Percentiles rank a stretch among this genome's conserved stretches.
Evolutionary conservation across 1,284 basidiomycete genomes (phyloP).

Genomic region (Volvariella volvacea): DNA sequence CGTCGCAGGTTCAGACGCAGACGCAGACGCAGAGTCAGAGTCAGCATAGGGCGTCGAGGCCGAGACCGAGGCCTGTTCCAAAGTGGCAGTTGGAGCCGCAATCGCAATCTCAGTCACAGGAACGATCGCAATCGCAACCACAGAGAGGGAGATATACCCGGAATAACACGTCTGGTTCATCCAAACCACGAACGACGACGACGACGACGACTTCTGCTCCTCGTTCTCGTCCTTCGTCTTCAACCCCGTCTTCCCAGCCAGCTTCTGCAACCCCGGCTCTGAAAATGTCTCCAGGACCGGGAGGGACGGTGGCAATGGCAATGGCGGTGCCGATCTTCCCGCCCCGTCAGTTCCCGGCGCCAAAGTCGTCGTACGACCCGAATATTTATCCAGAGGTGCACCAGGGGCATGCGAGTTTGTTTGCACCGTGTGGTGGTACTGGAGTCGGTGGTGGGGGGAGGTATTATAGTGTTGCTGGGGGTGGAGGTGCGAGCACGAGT

Average conservation of each 20-base stretch:
- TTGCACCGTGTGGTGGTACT: no score
- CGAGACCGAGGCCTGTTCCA: constrained; percentile 2
- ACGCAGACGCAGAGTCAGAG: no score
- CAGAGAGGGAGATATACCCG: no score
- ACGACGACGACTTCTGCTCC: neutral
- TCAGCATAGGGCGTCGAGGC: constrained; percentile 3
- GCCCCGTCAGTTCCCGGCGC: constrained; percentile 28
- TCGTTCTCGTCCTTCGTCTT: no score
- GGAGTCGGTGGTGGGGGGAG: no score
- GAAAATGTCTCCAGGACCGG: no score
- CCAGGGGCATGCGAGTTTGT: constrained; percentile 10
- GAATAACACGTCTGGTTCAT: no score
- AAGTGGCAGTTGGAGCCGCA: constrained; percentile 1
- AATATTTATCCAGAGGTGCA: constrained; percentile 24
- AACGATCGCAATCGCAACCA: neutral
- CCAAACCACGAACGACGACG: no score
- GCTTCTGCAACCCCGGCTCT: neutral
- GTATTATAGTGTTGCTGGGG: constrained; percentile 15
- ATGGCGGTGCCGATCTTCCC: constrained; percentile 5
- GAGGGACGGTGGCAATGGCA: no score
- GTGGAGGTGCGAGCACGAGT: no score
- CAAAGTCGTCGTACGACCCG: constrained; percentile 24
- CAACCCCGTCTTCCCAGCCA: constrained; percentile 3
- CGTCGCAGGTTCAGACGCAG: no score
- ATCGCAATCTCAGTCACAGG: neutral